These are phyloP conservation scores for Macroventuria anomochaeta DNA, from an alignment of 2,329 filamentous ascomycete genomes.

Conservation along the genomic window DNA sequence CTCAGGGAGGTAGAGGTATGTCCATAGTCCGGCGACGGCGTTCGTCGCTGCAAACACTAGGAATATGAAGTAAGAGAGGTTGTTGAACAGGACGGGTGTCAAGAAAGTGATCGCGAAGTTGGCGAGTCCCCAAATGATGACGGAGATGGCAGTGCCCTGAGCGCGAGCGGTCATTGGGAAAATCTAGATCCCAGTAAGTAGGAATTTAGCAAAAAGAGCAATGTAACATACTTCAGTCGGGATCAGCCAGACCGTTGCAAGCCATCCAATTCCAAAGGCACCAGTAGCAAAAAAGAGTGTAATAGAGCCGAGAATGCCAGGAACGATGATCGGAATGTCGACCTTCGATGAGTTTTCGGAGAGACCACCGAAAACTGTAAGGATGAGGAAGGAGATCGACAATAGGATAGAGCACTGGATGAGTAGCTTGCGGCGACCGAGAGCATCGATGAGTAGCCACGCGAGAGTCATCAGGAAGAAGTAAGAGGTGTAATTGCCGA, in stretches of 20 bases:
- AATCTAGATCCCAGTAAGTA: no score
- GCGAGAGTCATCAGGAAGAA: constrained; percentile 67
- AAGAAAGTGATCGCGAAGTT: constrained; percentile 65
- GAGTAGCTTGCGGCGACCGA: constrained; percentile 62
- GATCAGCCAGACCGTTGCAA: constrained; percentile 66
- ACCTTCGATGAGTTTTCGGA: constrained; percentile 50
- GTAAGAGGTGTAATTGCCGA: constrained; percentile 67
- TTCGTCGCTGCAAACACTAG: constrained; percentile 64
- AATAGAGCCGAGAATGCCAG: constrained; percentile 60
- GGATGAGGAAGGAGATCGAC: constrained; percentile 58
- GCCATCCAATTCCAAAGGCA: constrained; percentile 67
- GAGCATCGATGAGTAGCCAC: constrained; percentile 64
- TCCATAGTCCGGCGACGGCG: constrained; percentile 61
- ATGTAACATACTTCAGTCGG: no score
- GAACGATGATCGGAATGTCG: constrained; percentile 50
- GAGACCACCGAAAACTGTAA: constrained; percentile 60
- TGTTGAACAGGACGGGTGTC: constrained; percentile 66
- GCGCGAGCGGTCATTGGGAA: constrained; percentile 62
- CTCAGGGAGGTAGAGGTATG: constrained; percentile 61
- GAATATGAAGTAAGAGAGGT: constrained; percentile 65
- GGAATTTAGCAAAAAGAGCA: no score
- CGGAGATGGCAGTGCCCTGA: constrained; percentile 61
- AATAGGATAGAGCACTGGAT: constrained; percentile 60
- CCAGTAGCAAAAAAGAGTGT: constrained; percentile 64
- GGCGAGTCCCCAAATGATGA: constrained; percentile 63